A percentile compares a stretch with the other conserved stretches of the same genome.
These are phyloP conservation scores for Phyllosticta capitalensis DNA, from an alignment of 2,329 filamentous ascomycete species.

Conservation along the genomic window DNA sequence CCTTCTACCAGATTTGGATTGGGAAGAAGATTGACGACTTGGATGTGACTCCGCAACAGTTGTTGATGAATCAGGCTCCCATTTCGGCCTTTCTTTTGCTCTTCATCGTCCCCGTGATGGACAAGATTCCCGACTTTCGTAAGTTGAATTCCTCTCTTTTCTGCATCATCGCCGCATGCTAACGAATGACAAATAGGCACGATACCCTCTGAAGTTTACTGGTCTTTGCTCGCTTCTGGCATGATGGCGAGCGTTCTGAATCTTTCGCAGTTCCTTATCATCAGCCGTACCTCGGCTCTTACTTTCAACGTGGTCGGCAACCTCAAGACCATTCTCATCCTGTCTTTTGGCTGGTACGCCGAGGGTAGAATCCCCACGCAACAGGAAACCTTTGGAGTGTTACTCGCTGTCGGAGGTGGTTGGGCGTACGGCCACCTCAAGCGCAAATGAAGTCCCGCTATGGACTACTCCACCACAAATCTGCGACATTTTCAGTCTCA, in stretches of 20 bases:
- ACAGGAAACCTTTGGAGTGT: constrained; percentile 33
- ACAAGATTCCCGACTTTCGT: constrained; percentile 30
- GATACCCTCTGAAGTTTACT: constrained; percentile 32
- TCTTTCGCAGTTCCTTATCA: constrained; percentile 35
- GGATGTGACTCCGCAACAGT: constrained; percentile 33
- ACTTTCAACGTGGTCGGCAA: constrained; percentile 34
- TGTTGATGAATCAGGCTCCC: constrained; percentile 38
- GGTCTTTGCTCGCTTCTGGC: constrained; percentile 32
- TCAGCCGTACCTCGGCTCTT: constrained; percentile 30
- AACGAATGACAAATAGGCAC: constrained; percentile 9
- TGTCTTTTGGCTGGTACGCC: constrained; percentile 38
- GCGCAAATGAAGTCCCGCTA: constrained; percentile 1
- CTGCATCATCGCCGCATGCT: background rate
- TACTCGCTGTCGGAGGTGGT: constrained; percentile 36
- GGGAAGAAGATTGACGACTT: constrained; percentile 41
- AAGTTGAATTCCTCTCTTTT: background rate
- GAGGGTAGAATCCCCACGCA: constrained; percentile 33
- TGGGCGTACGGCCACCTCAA: constrained; percentile 36
- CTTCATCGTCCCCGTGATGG: constrained; percentile 35
- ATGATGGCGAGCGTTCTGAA: constrained; percentile 35
- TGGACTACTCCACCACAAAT: background rate
- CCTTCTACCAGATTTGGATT: constrained; percentile 41
- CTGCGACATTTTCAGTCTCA: background rate
- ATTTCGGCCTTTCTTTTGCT: constrained; percentile 36
- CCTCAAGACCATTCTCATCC: constrained; percentile 38